Evolutionary conservation across 192 early-diverging fungal species (phyloP), one percentile per base, ranked within the genome.

Genomic region (Coemansia reversa): DNA sequence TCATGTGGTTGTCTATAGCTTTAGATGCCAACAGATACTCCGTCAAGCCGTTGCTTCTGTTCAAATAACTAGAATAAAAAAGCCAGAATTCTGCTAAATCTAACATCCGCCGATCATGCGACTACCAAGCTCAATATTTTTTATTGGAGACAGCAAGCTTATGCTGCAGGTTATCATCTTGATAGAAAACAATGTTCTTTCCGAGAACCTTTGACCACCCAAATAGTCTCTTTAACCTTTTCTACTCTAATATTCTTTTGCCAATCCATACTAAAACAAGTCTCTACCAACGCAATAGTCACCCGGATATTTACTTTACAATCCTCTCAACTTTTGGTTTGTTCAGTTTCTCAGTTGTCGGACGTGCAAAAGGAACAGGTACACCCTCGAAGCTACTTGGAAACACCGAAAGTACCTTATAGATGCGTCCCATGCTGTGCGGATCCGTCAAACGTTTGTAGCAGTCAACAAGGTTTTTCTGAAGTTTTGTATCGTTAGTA

Each of bases 371-470:
- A 12, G 79, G 73, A 16, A 72, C 55, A 6, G 73, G 79, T 7
- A 49, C 19, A 16, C 35, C 6, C 2, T 39, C 0, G 0, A 66
- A 55, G 29, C 42, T 30, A 14, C 59, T 57, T 5, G 87, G 84
- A 42, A 78, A 65, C 63, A 91, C 83, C 7, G 89, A 87, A 60
- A 93, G 75, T 0, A 84, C 84, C 79, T 94, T 93, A 74, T 97
- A 97, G 35, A 92, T 86, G 33, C 86, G 84, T 7, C 95, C 95
- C 95, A 97, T 97, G 54, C 81, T 79, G 23, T 79, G 66, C 8
- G 86, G 87, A 23, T 93, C 88, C 1, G 92, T 85, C 14, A 97
- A 73, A 3, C 95, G 82, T 59, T 90, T 86, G 61, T 87, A 91
- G 24, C 86, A 84, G 11, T 80, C 69, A 30, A 92, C 87, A 27